Evolutionary conservation across 345 rosid genomes (phyloP).

Genomic region (Rhodomyrtus tomentosa): DNA sequence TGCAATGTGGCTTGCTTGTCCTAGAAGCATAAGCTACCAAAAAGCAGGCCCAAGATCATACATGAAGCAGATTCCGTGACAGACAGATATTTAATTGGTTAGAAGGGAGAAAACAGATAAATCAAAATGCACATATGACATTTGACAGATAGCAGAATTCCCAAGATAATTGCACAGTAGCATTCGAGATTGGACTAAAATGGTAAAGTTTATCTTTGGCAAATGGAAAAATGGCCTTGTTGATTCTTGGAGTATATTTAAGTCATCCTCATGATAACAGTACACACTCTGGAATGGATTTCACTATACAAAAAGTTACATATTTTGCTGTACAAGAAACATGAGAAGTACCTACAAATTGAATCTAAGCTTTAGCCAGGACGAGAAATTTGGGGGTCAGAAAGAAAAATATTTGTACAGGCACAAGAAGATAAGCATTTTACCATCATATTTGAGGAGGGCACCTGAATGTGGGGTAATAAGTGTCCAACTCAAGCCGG

Average conservation of each 20-base stretch:
- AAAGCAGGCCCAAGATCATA: not conserved
- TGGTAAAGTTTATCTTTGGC: not conserved
- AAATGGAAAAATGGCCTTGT: not conserved
- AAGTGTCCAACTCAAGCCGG: constrained; percentile 72
- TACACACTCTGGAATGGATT: not conserved
- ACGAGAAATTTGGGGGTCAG: not conserved
- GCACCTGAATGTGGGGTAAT: constrained; percentile 58
- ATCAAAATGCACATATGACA: not conserved
- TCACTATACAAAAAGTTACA: not conserved
- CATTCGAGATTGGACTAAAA: not conserved
- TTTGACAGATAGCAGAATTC: not conserved
- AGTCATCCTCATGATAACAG: not conserved
- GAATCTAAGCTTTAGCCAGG: not conserved
- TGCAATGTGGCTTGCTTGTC: too few species aligned
- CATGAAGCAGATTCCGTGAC: not conserved
- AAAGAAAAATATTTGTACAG: not conserved
- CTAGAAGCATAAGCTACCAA: not conserved
- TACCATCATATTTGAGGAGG: not conserved
- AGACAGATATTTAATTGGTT: not conserved
- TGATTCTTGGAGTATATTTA: not conserved
- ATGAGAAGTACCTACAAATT: not conserved
- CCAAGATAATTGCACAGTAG: not conserved
- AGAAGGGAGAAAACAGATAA: not conserved
- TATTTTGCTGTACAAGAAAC: not conserved
- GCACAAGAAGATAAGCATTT: not conserved